phyloP scores from a whole-genome alignment of 352 stramenopile genomes.

The Phytopythium kandeliae region DNA sequence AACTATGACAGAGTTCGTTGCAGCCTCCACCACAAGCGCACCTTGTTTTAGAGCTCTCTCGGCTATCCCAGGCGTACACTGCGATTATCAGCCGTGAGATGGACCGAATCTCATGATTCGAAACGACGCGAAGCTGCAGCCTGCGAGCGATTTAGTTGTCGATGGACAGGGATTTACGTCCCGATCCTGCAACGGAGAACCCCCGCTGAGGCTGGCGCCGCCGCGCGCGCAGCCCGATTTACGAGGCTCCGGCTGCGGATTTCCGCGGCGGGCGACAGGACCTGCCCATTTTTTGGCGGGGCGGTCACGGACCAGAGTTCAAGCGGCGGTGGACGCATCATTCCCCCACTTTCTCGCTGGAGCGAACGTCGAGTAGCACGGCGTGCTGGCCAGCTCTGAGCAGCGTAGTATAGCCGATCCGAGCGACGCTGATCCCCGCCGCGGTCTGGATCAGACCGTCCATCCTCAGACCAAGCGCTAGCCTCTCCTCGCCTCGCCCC shows the following conservation, averaged over 20 bases:
- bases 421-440: neutral
- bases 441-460: neutral
- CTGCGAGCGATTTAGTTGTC: neutral
- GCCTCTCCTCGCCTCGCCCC: too few relatives aligned
- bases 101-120: slow-evolving; percentile 5
- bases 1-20: too few relatives aligned
- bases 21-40: neutral
- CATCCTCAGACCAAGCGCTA: too few relatives aligned
- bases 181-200: too few relatives aligned
- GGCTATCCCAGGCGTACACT: too few relatives aligned
- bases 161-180: neutral
- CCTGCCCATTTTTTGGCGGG: neutral
- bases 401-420: too few relatives aligned
- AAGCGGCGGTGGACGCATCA: slow-evolving; percentile 1
- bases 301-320: neutral
- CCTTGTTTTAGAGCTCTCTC: slow-evolving; percentile 1
- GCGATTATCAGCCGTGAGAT: neutral
- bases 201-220: too few relatives aligned
- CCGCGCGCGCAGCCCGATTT: too few relatives aligned
- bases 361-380: neutral
- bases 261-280: neutral
- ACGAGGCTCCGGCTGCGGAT: neutral
- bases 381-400: neutral
- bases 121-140: slow-evolving; percentile 2
- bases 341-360: neutral